Conservation (phyloP, 2,329 filamentous ascomycete genomes). For the Ophioceras dolichostomum region DNA sequence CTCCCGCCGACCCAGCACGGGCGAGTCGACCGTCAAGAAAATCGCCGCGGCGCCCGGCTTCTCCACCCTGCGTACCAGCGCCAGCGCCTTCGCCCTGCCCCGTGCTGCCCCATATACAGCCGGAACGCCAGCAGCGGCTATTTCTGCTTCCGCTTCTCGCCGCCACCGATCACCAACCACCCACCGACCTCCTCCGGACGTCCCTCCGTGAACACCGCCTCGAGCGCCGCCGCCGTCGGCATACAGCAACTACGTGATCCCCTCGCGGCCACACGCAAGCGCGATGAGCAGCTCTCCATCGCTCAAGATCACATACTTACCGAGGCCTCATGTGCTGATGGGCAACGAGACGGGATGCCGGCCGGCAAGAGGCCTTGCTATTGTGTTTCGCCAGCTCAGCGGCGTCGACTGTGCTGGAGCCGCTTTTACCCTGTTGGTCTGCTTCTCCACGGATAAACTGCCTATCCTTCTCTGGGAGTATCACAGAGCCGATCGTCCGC, state of each 20-base stretch:
- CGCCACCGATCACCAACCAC: too few species aligned
- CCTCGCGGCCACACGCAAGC: conserved; percentile 6
- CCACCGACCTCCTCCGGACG: too few species aligned
- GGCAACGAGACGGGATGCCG: conserved; percentile 5
- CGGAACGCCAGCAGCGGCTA: conserved; percentile 6
- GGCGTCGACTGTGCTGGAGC: neutral
- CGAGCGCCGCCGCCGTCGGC: conserved; percentile 4
- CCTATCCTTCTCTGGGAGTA: too few species aligned
- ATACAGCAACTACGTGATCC: conserved; percentile 8
- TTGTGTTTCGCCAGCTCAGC: conserved; percentile 1
- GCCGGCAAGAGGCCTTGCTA: conserved; percentile 1
- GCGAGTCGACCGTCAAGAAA: conserved; percentile 30
- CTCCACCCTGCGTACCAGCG: conserved; percentile 6
- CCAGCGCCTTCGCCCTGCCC: neutral
- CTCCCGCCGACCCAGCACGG: conserved; percentile 25
- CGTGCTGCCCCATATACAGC: conserved; percentile 7
- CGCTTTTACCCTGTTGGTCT: too few species aligned
- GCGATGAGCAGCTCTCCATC: conserved; percentile 8
- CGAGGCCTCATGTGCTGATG: conserved; percentile 6
- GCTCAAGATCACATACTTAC: conserved; percentile 4
- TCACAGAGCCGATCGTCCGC: too few species aligned
- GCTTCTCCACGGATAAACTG: too few species aligned
- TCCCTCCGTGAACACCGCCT: conserved; percentile 1
- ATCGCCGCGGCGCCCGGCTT: conserved; percentile 9
- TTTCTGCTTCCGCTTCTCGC: too few species aligned